These are phyloP conservation scores for Citrullus colocynthis DNA, from an alignment of 306 rosid genomes.

Conservation along the genomic window DNA sequence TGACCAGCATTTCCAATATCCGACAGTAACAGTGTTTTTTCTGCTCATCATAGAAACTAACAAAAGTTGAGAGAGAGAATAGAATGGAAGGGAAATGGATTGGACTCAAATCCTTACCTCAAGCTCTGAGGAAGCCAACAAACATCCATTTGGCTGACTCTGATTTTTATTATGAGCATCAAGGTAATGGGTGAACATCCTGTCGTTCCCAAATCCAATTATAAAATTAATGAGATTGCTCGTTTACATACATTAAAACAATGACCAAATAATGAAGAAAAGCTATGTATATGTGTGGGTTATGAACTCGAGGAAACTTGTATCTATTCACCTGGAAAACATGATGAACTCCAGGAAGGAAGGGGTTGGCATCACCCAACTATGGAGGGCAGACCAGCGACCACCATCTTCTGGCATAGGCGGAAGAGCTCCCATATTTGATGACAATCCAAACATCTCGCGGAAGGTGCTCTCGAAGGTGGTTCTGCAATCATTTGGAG, in stretches of 20 bases:
- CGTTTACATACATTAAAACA: not conserved
- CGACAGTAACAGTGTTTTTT: slow-evolving; percentile 78
- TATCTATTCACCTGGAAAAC: slow-evolving; percentile 58
- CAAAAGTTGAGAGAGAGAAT: slow-evolving; percentile 1
- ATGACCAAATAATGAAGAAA: not conserved
- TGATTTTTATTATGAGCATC: slow-evolving; percentile 53
- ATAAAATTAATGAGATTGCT: not conserved
- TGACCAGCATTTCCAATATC: slow-evolving; percentile 72
- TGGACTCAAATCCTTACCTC: slow-evolving; percentile 27
- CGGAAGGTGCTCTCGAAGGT: slow-evolving; percentile 69
- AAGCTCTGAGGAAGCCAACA: slow-evolving; percentile 59
- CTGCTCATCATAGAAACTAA: slow-evolving; percentile 25
- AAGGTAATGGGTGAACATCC: slow-evolving; percentile 76
- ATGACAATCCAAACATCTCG: slow-evolving; percentile 52
- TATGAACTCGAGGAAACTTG: not conserved
- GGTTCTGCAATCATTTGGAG: slow-evolving; percentile 32
- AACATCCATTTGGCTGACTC: slow-evolving; percentile 29
- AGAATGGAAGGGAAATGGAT: not conserved
- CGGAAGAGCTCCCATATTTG: slow-evolving; percentile 62
- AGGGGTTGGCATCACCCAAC: slow-evolving; percentile 99
- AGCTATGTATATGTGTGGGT: not conserved
- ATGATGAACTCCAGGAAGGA: slow-evolving; percentile 76
- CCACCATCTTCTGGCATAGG: slow-evolving; percentile 92
- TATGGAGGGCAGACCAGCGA: slow-evolving; percentile 82
- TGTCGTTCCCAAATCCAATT: not conserved